phyloP scores from a whole-genome alignment of 2,329 filamentous ascomycete species.

The Exophiala sp. region DNA sequence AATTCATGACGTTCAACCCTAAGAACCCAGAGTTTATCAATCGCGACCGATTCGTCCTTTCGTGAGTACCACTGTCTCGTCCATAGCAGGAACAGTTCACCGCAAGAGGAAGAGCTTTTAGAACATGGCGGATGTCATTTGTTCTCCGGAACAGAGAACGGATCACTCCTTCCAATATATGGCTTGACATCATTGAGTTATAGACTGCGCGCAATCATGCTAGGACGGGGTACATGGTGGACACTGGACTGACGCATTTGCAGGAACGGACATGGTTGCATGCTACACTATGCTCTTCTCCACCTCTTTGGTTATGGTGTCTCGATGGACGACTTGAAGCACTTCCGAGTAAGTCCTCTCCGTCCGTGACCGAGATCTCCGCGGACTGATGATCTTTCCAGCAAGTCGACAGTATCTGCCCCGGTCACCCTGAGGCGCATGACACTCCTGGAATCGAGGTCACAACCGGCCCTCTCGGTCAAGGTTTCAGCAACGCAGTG shows the following conservation, averaged over 20 bases:
- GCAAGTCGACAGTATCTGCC: slow-evolving; percentile 76
- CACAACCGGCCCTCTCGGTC: slow-evolving; percentile 94
- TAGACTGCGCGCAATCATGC: no score
- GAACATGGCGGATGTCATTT: background rate
- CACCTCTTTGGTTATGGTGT: slow-evolving; percentile 92
- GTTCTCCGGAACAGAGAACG: background rate
- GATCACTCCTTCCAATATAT: background rate
- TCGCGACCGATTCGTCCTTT: slow-evolving; percentile 97
- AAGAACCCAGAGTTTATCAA: slow-evolving; percentile 98
- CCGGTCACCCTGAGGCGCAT: slow-evolving; percentile 93
- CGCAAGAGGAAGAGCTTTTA: background rate
- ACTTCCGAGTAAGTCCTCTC: slow-evolving; percentile 73
- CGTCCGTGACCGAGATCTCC: slow-evolving; percentile 48
- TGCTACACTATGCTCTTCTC: slow-evolving; percentile 98
- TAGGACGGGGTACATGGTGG: no score
- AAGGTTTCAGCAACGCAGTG: slow-evolving; percentile 96
- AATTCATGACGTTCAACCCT: slow-evolving; percentile 99
- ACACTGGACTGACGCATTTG: slow-evolving; percentile 11
- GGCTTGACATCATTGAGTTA: no score
- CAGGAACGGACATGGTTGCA: slow-evolving; percentile 97
- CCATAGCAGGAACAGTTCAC: background rate
- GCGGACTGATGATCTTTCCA: slow-evolving; percentile 33
- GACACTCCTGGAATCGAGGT: slow-evolving; percentile 97
- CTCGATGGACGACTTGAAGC: slow-evolving; percentile 86
- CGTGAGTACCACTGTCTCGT: slow-evolving; percentile 62